Conservation (phyloP, 129 eudicot genomes). For the Gnaphalium uliginosum region DNA sequence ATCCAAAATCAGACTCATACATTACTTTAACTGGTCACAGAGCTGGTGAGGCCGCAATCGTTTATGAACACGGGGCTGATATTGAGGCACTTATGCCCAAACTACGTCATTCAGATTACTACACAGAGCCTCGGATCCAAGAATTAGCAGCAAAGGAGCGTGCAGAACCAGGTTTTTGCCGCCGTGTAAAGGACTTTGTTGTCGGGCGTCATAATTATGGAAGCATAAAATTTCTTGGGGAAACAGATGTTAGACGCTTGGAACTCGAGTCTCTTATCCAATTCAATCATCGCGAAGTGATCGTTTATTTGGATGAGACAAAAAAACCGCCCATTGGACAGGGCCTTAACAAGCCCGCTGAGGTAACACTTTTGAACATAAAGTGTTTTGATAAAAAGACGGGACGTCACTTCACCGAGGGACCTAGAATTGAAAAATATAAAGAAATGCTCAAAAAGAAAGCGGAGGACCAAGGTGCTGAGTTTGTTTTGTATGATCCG, state of each 20-base stretch:
- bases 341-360: conserved; percentile 94
- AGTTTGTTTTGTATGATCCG: conserved; percentile 84
- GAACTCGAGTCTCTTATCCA: conserved; percentile 85
- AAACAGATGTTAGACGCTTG: conserved; percentile 82
- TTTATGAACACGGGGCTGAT: conserved; percentile 93
- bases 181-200: conserved; percentile 71
- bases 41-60: conserved; percentile 99
- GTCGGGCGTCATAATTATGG: conserved; percentile 86
- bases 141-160: conserved; percentile 97
- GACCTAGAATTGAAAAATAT: conserved; percentile 79
- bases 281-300: conserved; percentile 87
- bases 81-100: conserved; percentile 96
- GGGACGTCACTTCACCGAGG: conserved; percentile 65
- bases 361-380: conserved; percentile 89
- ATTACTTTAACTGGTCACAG: conserved; percentile 80
- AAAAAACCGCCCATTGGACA: conserved; percentile 97
- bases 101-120: conserved; percentile 91
- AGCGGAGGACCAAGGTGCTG: conserved; percentile 96
- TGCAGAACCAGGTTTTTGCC: conserved; percentile 85
- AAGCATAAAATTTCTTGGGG: conserved; percentile 84
- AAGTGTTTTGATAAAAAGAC: conserved; percentile 83
- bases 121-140: conserved; percentile 87
- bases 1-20: conserved; percentile 65
- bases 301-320: conserved; percentile 91
- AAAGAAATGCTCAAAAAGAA: conserved; percentile 80